Conservation (phyloP, 306 rosid genomes). For the Fagus crenata region DNA sequence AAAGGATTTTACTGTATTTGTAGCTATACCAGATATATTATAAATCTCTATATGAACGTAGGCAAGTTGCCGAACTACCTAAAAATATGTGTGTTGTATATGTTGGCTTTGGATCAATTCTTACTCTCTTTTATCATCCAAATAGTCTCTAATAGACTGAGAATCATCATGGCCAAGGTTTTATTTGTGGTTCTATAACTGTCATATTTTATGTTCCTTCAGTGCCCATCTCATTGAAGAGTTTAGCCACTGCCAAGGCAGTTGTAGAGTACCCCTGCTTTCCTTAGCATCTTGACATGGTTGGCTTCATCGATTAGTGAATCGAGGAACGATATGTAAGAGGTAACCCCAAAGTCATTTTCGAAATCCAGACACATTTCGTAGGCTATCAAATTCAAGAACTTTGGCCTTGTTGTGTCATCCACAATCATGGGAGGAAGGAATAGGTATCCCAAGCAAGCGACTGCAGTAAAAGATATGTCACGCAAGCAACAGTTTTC, state of each 20-base stretch:
- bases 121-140: too few relatives aligned
- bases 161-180: too few relatives aligned
- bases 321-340: slow-evolving; percentile 19
- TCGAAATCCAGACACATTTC: slow-evolving; percentile 27
- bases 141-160: too few relatives aligned
- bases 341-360: slow-evolving; percentile 10
- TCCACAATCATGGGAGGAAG: slow-evolving; percentile 23
- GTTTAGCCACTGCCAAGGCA: slow-evolving; percentile 20
- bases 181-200: too few relatives aligned
- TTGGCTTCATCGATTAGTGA: slow-evolving; percentile 17
- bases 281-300: slow-evolving; percentile 17
- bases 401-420: slow-evolving; percentile 15
- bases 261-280: slow-evolving; percentile 4
- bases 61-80: too few relatives aligned
- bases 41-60: too few relatives aligned
- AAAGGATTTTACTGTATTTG: too few relatives aligned
- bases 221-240: slow-evolving; percentile 23
- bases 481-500: background rate
- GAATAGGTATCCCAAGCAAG: too few relatives aligned
- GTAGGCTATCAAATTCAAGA: slow-evolving; percentile 28
- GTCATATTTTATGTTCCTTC: too few relatives aligned
- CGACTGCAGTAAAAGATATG: background rate
- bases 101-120: too few relatives aligned
- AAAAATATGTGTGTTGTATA: too few relatives aligned
- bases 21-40: too few relatives aligned